Evolutionary conservation across 2,329 filamentous ascomycete genomes (phyloP), one percentile per base, ranked within the genome.

Genomic region (Teratosphaeria destructans): DNA sequence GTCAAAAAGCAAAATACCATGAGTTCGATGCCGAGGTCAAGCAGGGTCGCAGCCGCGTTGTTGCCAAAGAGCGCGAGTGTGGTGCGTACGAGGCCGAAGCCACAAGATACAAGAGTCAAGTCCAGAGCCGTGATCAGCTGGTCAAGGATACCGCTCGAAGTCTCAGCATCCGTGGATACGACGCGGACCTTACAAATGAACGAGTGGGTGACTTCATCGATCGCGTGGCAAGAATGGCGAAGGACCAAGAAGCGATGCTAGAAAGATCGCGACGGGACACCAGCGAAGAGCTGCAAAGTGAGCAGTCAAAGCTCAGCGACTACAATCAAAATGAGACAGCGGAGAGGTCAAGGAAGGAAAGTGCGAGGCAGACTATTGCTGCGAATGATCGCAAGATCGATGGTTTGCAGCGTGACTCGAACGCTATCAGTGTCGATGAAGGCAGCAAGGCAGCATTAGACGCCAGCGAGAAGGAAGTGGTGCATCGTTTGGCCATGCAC

Each of bases 31-130:
- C 77, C 29, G 74, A 77, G 32, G 76, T 85, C 2, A 75, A 82
- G 59, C 68, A 73, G 3, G 74, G 71, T 55, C 79, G 81, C 2
- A 62, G 68, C 16, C 63, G 68, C 7, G 69, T 78, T 12, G 77
- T 75, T 56, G 63, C 63, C n/a, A 81, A 81, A 64, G 77, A 81
- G 61, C 77, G 71, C 0, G 87, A 91, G 66, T 81, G 85, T 66
- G 93, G 93, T 52, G 89, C 87, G 65, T 85, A 87, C 66, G 84
- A 94, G 72, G 93, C 92, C 2, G 87, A 96, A 70, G 91, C 93
- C 75, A 87, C 89, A 62, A 89, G 88, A 67, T 90, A 94, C 70
- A 90, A 96, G 70, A 84, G 87, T 3, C 89, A 96, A 64, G 72
- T 96, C 3, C 79, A 84, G 65, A 78, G 82, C 53, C 87, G 93